phyloP scores from a whole-genome alignment of 331 rosid genomes.

The Ulmus americana region DNA sequence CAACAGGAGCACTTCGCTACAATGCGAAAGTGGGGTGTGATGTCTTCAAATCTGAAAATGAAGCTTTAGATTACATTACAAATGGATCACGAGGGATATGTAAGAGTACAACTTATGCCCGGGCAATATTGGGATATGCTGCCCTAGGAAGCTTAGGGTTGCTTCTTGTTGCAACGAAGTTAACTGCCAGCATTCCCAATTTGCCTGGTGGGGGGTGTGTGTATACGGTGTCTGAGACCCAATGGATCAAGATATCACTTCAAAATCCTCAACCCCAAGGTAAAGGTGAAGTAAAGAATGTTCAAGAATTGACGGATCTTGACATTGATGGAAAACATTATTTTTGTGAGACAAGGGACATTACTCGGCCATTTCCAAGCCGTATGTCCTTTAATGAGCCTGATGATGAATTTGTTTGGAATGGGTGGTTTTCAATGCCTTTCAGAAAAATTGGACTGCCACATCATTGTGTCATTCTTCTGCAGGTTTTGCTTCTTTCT shows the following conservation, averaged over 20 bases:
- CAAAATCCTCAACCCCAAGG: slow-evolving; percentile 68
- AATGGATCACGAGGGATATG: slow-evolving; percentile 54
- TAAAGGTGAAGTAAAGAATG: slow-evolving; percentile 83
- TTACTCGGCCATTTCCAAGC: slow-evolving; percentile 85
- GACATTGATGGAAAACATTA: slow-evolving; percentile 90
- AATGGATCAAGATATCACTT: slow-evolving; percentile 75
- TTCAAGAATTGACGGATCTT: slow-evolving; percentile 65
- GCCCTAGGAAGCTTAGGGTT: slow-evolving; percentile 63
- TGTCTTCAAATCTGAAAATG: slow-evolving; percentile 63
- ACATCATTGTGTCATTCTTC: slow-evolving; percentile 70
- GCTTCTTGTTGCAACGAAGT: slow-evolving; percentile 77
- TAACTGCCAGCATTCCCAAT: slow-evolving; percentile 51
- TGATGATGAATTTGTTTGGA: slow-evolving; percentile 97
- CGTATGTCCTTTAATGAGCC: slow-evolving; percentile 46
- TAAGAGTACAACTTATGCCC: slow-evolving; percentile 43
- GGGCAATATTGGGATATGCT: slow-evolving; percentile 82
- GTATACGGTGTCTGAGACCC: slow-evolving; percentile 72
- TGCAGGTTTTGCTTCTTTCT: slow-evolving; percentile 75
- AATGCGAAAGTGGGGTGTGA: slow-evolving; percentile 50
- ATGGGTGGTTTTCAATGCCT: slow-evolving; percentile 69
- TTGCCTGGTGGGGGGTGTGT: slow-evolving; percentile 88
- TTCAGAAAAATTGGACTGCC: slow-evolving; percentile 76
- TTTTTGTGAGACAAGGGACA: slow-evolving; percentile 80
- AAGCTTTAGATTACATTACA: slow-evolving; percentile 60
- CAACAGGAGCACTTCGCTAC: slow-evolving; percentile 75